phyloP scores from a whole-genome alignment of 495 filamentous ascomycete genomes.

The Alectoria sarmentosa region DNA sequence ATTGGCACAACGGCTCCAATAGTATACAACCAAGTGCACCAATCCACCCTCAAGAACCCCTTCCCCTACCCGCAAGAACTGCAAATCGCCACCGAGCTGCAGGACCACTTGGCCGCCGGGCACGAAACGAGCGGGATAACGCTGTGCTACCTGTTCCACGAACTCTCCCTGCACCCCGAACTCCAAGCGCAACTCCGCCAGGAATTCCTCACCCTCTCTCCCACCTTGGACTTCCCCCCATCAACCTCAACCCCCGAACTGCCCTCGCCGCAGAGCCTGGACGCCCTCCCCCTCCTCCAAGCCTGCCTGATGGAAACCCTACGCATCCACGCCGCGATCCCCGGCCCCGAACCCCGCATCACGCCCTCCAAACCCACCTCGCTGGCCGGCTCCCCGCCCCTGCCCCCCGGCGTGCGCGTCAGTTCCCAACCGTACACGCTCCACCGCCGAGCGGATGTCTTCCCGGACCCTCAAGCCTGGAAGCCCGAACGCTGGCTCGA shows the following conservation, averaged over 20 bases:
- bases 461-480: constrained; percentile 55
- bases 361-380: constrained; percentile 47
- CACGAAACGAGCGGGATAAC: constrained; percentile 72
- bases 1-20: constrained; percentile 4
- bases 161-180: constrained; percentile 50
- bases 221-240: constrained; percentile 28
- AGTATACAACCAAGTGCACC: constrained; percentile 8
- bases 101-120: constrained; percentile 66
- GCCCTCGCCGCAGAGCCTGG: constrained; percentile 57
- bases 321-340: constrained; percentile 65
- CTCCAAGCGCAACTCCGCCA: constrained; percentile 52
- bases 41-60: not conserved
- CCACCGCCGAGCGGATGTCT: constrained; percentile 57
- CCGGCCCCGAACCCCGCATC: constrained; percentile 67
- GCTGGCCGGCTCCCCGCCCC: constrained; percentile 45
- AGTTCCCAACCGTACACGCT: constrained; percentile 65
- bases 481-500: constrained; percentile 56
- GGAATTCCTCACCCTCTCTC: constrained; percentile 52
- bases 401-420: constrained; percentile 62
- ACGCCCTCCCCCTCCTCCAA: constrained; percentile 64
- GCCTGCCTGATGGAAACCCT: constrained; percentile 72
- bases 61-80: constrained; percentile 1
- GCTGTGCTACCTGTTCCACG: constrained; percentile 63
- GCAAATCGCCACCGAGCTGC: constrained; percentile 13
- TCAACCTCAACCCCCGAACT: constrained; percentile 23